These are phyloP conservation scores for Fraxinus quadrangulata DNA, from an alignment of 257 asterid species.

Conservation along the genomic window DNA sequence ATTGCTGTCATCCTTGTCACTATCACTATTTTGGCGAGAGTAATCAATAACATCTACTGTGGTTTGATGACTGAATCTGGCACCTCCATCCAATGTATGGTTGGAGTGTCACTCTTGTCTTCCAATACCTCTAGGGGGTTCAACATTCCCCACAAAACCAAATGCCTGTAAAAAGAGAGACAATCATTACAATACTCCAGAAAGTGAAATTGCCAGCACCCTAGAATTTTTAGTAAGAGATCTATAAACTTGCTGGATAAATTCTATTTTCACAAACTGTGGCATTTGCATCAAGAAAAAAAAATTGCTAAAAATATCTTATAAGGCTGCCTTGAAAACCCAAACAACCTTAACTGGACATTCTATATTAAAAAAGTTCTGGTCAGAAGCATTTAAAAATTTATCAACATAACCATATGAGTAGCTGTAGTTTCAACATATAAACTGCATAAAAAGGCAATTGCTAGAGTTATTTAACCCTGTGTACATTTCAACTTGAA, in stretches of 20 bases:
- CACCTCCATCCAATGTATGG: slow-evolving; percentile 31
- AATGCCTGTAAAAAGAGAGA: slow-evolving; percentile 75
- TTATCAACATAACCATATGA: neutral
- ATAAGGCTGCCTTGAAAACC: neutral
- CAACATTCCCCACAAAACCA: slow-evolving; percentile 53
- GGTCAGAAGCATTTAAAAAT: neutral
- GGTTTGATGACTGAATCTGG: no score
- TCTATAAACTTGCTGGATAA: neutral
- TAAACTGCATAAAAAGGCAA: neutral
- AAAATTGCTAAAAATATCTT: neutral
- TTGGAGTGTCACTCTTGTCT: slow-evolving; percentile 41
- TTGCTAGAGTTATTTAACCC: neutral
- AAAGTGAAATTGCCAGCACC: neutral
- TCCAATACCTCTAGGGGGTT: slow-evolving; percentile 26
- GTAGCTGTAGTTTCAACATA: neutral
- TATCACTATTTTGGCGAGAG: slow-evolving; percentile 43
- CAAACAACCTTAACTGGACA: neutral
- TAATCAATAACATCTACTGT: neutral
- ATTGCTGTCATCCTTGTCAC: slow-evolving; percentile 30
- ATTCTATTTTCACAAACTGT: neutral
- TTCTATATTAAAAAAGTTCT: neutral
- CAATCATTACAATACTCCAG: slow-evolving; percentile 49
- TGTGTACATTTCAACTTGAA: neutral
- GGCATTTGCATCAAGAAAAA: neutral
- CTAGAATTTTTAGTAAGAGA: neutral